A percentile compares a stretch with the other conserved stretches of the same genome.
Evolutionary conservation across 2,329 filamentous ascomycete genomes (phyloP).

Genomic region (Cercospora sojina): DNA sequence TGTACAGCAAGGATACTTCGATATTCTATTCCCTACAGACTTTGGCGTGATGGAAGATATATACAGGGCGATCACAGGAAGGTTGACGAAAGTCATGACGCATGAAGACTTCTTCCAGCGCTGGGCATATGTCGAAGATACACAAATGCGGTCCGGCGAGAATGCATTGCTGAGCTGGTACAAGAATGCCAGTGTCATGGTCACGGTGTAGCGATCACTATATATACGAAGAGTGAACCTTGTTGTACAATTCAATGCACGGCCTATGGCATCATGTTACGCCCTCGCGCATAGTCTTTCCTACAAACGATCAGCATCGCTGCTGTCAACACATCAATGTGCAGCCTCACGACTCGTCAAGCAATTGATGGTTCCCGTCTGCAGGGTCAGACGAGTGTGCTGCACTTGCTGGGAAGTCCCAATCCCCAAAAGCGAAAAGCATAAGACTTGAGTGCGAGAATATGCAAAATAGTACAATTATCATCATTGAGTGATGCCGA

Average conservation of each 20-base stretch:
- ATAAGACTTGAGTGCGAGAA: not conserved
- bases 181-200: slow-evolving; percentile 89
- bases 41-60: slow-evolving; percentile 88
- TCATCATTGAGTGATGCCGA: not conserved
- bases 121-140: slow-evolving; percentile 90
- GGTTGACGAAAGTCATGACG: slow-evolving; percentile 77
- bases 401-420: not conserved
- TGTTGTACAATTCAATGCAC: not conserved
- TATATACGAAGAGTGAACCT: not conserved
- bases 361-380: not conserved
- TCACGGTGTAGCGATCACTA: slow-evolving; percentile 64
- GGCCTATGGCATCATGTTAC: not conserved
- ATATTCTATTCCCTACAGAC: slow-evolving; percentile 97
- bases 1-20: slow-evolving; percentile 98
- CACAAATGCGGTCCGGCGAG: slow-evolving; percentile 83
- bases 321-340: not conserved
- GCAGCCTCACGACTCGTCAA: not conserved
- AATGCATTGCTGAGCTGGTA: slow-evolving; percentile 93
- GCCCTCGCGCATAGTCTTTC: not conserved
- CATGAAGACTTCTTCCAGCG: slow-evolving; percentile 88
- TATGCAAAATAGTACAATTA: not conserved
- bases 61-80: slow-evolving; percentile 89
- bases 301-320: not conserved
- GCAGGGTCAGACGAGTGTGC: not conserved
- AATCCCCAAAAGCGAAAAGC: not conserved